Conservation (phyloP, 192 early-diverging fungal species). For the Rhizoclosmatium sp. region DNA sequence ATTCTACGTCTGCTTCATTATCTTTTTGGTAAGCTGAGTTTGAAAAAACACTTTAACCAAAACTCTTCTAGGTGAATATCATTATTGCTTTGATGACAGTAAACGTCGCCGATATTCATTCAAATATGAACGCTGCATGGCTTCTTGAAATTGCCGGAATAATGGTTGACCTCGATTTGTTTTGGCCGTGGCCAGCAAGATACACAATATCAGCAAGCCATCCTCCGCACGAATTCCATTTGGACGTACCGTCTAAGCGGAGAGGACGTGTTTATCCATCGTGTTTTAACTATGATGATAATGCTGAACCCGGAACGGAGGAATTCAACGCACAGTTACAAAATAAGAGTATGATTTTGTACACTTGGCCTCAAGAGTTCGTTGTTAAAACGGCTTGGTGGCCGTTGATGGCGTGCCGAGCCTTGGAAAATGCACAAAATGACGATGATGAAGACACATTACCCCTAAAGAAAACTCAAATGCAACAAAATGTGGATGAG, state of each 20-base stretch:
- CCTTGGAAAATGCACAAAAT: constrained; percentile 17
- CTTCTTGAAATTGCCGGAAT: constrained; percentile 55
- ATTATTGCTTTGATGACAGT: constrained; percentile 60
- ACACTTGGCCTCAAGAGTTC: constrained; percentile 51
- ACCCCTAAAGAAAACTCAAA: background rate
- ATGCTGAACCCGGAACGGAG: background rate
- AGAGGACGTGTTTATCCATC: background rate
- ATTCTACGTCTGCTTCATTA: constrained; percentile 54
- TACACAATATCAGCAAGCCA: constrained; percentile 36
- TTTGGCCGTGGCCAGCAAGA: constrained; percentile 51
- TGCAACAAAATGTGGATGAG: constrained; percentile 3
- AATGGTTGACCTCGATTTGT: constrained; percentile 57
- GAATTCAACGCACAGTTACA: background rate
- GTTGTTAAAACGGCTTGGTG: constrained; percentile 46
- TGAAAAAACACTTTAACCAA: background rate
- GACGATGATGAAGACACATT: background rate
- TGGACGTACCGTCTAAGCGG: constrained; percentile 11
- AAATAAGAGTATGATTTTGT: constrained; percentile 39
- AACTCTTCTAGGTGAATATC: constrained; percentile 41
- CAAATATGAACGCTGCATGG: constrained; percentile 55
- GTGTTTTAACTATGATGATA: background rate
- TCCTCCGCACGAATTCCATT: constrained; percentile 14
- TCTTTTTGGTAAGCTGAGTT: constrained; percentile 40
- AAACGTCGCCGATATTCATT: constrained; percentile 55
- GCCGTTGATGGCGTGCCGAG: constrained; percentile 34